These are phyloP conservation scores for Botryotinia globosa DNA, from an alignment of 2,329 filamentous ascomycete genomes.

Conservation along the genomic window DNA sequence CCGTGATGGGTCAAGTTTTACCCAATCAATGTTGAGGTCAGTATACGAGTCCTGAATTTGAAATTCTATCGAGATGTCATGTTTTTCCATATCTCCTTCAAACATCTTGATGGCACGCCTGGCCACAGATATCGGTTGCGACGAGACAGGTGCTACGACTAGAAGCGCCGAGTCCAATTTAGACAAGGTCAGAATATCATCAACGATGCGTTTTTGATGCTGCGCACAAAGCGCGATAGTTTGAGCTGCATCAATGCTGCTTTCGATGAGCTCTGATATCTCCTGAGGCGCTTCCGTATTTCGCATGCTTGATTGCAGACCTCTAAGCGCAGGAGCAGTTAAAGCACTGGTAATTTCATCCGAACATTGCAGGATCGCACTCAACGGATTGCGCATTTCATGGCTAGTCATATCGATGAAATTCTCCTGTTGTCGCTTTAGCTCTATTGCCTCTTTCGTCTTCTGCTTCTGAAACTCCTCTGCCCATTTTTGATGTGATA, in stretches of 20 bases:
- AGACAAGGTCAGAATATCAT: conserved; percentile 64
- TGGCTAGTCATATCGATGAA: conserved; percentile 76
- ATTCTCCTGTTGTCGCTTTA: conserved; percentile 69
- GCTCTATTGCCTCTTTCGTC: conserved; percentile 53
- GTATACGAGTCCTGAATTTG: conserved; percentile 65
- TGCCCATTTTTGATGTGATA: conserved; percentile 84
- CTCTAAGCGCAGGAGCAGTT: background rate
- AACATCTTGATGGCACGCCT: conserved; percentile 74
- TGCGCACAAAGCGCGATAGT: conserved; percentile 76
- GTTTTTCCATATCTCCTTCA: conserved; percentile 68
- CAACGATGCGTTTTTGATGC: conserved; percentile 68
- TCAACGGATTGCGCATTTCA: conserved; percentile 73
- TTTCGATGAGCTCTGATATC: conserved; percentile 50
- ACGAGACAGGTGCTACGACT: conserved; percentile 66
- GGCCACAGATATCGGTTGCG: conserved; percentile 65
- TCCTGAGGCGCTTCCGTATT: conserved; percentile 36
- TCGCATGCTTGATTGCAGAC: background rate
- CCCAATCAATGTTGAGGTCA: conserved; percentile 65
- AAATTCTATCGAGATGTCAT: conserved; percentile 69
- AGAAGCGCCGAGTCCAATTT: conserved; percentile 71
- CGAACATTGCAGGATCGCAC: conserved; percentile 71
- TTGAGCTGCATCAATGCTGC: conserved; percentile 70
- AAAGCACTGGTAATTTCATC: conserved; percentile 44
- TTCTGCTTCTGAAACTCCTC: conserved; percentile 37
- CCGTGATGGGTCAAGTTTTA: conserved; percentile 71